Base-by-base conservation (phyloP, 2,329 filamentous ascomycete genomes). In the Alternaria dauci region DNA sequence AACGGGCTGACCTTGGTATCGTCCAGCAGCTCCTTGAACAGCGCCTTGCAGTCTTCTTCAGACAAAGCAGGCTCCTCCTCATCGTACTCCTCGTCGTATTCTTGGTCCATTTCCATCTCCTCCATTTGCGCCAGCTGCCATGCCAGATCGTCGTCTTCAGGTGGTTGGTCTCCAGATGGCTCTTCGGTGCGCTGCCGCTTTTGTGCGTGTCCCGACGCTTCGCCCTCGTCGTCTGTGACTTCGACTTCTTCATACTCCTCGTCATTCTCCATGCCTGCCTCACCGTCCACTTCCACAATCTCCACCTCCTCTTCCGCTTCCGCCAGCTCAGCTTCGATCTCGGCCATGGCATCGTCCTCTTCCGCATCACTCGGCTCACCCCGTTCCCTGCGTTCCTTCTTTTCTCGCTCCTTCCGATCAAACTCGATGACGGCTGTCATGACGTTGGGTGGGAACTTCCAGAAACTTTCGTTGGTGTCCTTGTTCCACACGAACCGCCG, bases 141-240 rank as follows among this genome's bases (percentile, higher is more conserved):
- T 36, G 92, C 94, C 70, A 99, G 96, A 73, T 99, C 95, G 54
- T 94, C 94, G 77, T 98, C 95, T 57, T 91, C 94, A 8, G 95
- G 80, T 0, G 83, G 81, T 46, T 81, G 79, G 12, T 85, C 80
- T 70, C 50, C 82, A 65, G 60, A 60, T 38, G 36, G 81, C 71
- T 61, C 81, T 71, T 71, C 81, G 72, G 68, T 88, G 72, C 76
- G 84, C 73, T 75, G 81, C 57, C 78, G 84, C 79, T 82, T 87
- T 58, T 75, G 80, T 67, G 78, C 76, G 60, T 86, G 84, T 11
- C 57, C 56, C 3, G 48, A 36, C 3, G 83, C 82, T 56, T 81
- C 81, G 2, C 75, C 78, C 61, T 84, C 83, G 12, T 81, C 80
- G 57, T 90, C 88, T 12, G 87, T 89, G 44, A 93, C 89, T 81